Evolutionary conservation across 2,329 filamentous ascomycete species (phyloP), one percentile per base, ranked within the genome.

Genomic region (Cercospora sp.): DNA sequence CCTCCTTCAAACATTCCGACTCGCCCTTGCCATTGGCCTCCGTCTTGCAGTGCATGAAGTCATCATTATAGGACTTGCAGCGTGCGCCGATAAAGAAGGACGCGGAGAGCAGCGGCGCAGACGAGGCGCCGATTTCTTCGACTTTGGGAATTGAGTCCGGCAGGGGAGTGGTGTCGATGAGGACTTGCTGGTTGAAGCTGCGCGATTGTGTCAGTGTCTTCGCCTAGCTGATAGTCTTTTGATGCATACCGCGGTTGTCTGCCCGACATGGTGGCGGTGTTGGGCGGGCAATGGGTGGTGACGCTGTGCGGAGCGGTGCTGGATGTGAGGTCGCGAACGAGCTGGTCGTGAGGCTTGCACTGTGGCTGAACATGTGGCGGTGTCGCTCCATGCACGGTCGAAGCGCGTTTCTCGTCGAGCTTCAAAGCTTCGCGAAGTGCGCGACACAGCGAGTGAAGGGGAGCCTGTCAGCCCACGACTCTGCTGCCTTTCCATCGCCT

Each of bases 41-140:
- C 75, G 88, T 92, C 90, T 99, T 99, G 91, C 95, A 99, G 85
- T 96, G 92, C 94, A 99, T 99, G 84, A 91, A 99, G 83, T 99
- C 95, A 85, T 99, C 95, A 83, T 98, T 98, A 87, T 94, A 99
- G 67, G 91, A 86, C 80, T 88, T 91, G 89, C 95, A 99, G 79
- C 94, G 90, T 74, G 93, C 94, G 72, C 95, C 95, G 79, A 99
- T 99, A 82, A 98, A 99, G 87, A 92, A 99, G 63, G 93, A 89
- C 33, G 95, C 95, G 72, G 92, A 96, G 68, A 96, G 85, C 55
- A 99, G 87, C 65, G 95, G 95, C 45, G 94, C 95, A 67, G 94
- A 98, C 77, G 90, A 96, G 78, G 93, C 88, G 77, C 95, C 95
- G 74, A 99, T 88, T 84, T 99, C 95, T 81, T 92, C 87, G 81